Evolutionary conservation across 225 moss, liverwort and hornwort genomes (phyloP).

Genomic region (Asterella californica): DNA sequence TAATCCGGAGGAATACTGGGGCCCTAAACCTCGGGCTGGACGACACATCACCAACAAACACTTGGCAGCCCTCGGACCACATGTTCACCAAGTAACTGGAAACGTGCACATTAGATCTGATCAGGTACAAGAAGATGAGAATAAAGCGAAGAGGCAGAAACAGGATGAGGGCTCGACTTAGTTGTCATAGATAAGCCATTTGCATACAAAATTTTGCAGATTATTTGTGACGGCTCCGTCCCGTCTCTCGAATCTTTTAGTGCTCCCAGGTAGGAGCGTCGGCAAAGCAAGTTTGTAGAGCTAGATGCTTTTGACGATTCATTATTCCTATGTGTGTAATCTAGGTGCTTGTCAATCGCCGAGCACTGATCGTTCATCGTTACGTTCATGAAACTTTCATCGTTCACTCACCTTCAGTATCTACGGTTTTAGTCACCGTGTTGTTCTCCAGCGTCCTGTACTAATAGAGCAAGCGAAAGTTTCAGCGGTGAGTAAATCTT

Average conservation of each 20-base stretch:
- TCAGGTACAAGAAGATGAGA: slow-evolving; percentile 11
- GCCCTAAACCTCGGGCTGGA: slow-evolving; percentile 97
- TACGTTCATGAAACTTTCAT: too few species aligned
- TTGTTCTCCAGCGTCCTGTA: not conserved
- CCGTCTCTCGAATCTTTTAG: not conserved
- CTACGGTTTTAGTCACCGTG: not conserved
- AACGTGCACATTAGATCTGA: slow-evolving; percentile 35
- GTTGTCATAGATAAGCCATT: not conserved
- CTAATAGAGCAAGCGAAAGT: not conserved
- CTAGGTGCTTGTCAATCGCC: not conserved
- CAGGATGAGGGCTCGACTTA: slow-evolving; percentile 21
- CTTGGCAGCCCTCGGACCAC: slow-evolving; percentile 56
- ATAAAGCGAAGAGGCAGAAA: slow-evolving; percentile 37
- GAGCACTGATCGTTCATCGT: not conserved
- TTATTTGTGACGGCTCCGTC: not conserved
- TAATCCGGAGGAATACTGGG: slow-evolving; percentile 98
- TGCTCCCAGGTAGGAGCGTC: slow-evolving; percentile 16
- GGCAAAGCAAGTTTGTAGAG: slow-evolving; percentile 11
- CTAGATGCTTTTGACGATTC: not conserved
- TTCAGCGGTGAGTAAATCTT: not conserved
- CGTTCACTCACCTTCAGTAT: too few species aligned
- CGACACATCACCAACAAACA: slow-evolving; percentile 79
- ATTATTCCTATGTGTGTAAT: not conserved
- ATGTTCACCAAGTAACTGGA: slow-evolving; percentile 17
- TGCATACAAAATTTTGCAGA: slow-evolving; percentile 18